A percentile compares a stretch with the other conserved stretches of the same genome.
phyloP scores from a whole-genome alignment of 2,329 filamentous ascomycete genomes.

The Bipolaris cookei region DNA sequence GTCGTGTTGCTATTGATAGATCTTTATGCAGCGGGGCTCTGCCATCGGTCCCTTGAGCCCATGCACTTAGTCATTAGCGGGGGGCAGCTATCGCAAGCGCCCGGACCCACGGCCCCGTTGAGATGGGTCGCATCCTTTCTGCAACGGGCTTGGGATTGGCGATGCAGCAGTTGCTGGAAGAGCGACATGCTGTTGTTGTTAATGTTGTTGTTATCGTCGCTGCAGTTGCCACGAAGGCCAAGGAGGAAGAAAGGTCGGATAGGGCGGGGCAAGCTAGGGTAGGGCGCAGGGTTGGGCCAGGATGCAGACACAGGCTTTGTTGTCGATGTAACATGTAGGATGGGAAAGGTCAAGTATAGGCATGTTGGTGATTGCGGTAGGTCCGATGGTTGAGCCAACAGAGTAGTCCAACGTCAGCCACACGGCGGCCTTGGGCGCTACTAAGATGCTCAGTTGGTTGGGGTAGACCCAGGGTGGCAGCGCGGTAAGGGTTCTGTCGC shows the following conservation, averaged over 20 bases:
- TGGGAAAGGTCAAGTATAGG: slow-evolving; percentile 4
- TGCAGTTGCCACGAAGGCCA: not conserved
- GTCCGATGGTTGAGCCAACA: slow-evolving; percentile 4
- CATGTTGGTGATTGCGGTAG: slow-evolving; percentile 10
- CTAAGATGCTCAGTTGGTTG: slow-evolving; percentile 18
- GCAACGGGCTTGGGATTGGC: slow-evolving; percentile 1
- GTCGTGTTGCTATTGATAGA: slow-evolving; percentile 25
- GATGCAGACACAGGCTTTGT: slow-evolving; percentile 4
- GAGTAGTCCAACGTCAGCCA: slow-evolving; percentile 40
- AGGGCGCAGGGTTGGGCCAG: slow-evolving; percentile 1
- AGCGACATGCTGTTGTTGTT: slow-evolving; percentile 14
- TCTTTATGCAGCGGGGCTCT: slow-evolving; percentile 23
- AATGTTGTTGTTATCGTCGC: not conserved
- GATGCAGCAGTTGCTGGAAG: slow-evolving; percentile 20
- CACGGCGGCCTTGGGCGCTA: slow-evolving; percentile 9
- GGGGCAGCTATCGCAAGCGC: slow-evolving; percentile 12
- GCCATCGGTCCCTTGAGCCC: slow-evolving; percentile 10
- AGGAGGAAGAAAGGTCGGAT: too few relatives aligned
- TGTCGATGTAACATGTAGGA: slow-evolving; percentile 11
- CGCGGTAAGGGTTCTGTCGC: slow-evolving; percentile 21
- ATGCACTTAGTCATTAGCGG: slow-evolving; percentile 13
- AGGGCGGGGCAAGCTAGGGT: slow-evolving; percentile 1
- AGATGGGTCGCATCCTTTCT: slow-evolving; percentile 1
- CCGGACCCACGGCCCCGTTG: slow-evolving; percentile 5
- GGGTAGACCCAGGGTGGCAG: not conserved